Conservation (phyloP, 2,329 filamentous ascomycete genomes). For the Talaromyces sp. region DNA sequence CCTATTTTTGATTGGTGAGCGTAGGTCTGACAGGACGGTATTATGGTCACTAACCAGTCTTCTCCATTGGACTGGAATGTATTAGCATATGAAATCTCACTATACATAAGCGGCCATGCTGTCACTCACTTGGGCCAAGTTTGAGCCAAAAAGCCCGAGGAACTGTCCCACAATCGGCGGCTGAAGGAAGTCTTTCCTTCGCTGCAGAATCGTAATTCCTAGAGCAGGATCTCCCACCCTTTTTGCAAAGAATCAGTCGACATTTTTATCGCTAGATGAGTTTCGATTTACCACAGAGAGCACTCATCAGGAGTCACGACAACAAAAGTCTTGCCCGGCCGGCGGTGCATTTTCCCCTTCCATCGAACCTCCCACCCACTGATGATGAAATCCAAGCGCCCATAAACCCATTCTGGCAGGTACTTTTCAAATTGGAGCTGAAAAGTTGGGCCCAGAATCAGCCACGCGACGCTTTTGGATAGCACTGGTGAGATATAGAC, state of each 20-base stretch:
- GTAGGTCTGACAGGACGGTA: background rate
- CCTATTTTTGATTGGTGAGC: slow-evolving; percentile 12
- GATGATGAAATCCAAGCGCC: slow-evolving; percentile 19
- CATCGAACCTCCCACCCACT: slow-evolving; percentile 30
- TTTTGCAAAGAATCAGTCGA: background rate
- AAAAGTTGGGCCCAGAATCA: slow-evolving; percentile 20
- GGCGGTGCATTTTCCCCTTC: slow-evolving; percentile 19
- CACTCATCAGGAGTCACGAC: slow-evolving; percentile 24
- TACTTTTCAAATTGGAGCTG: slow-evolving; percentile 1
- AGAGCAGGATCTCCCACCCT: slow-evolving; percentile 27
- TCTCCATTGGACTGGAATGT: slow-evolving; percentile 20
- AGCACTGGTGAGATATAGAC: slow-evolving; percentile 18
- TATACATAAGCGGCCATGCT: background rate
- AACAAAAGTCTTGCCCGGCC: slow-evolving; percentile 22
- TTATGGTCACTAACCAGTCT: slow-evolving; percentile 16
- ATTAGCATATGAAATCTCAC: background rate
- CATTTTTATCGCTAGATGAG: too few species aligned
- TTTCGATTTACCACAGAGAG: slow-evolving; percentile 9
- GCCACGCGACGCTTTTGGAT: slow-evolving; percentile 19
- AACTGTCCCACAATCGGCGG: slow-evolving; percentile 19
- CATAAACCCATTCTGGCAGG: slow-evolving; percentile 20
- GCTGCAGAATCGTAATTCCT: slow-evolving; percentile 23
- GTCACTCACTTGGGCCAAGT: slow-evolving; percentile 26
- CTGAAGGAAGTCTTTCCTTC: slow-evolving; percentile 31
- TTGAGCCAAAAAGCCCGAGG: slow-evolving; percentile 29